Conservation (phyloP, 257 asterid species). For the Nicotiana undulata region DNA sequence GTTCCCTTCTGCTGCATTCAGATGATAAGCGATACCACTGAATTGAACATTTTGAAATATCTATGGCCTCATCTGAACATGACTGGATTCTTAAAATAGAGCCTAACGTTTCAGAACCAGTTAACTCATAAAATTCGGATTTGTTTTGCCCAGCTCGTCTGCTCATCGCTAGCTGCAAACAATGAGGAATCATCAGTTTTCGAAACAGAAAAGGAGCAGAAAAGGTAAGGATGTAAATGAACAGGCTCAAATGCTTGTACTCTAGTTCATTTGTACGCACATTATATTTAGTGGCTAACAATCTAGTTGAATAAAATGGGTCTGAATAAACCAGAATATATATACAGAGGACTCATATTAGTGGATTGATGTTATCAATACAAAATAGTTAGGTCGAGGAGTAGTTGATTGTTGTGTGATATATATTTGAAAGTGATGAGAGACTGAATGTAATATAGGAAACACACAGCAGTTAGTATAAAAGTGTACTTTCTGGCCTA, state of each 20-base stretch:
- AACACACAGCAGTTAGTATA: background rate
- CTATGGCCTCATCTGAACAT: conserved; percentile 61
- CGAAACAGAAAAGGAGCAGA: background rate
- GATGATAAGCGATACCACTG: conserved; percentile 93
- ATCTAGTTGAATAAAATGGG: background rate
- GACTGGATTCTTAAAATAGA: conserved; percentile 69
- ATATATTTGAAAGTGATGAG: background rate
- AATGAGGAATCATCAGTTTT: background rate
- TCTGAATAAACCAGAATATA: background rate
- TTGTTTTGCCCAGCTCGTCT: conserved; percentile 53
- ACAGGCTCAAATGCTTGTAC: background rate
- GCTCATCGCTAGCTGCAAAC: conserved; percentile 64
- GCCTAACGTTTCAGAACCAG: conserved; percentile 63
- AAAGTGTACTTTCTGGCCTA: background rate
- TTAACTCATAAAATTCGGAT: conserved; percentile 37
- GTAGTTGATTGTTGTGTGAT: background rate
- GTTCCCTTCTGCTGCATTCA: conserved; percentile 92
- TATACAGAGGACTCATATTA: too few species aligned
- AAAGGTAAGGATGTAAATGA: background rate
- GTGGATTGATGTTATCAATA: too few species aligned
- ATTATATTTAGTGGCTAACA: background rate
- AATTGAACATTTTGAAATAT: conserved; percentile 66
- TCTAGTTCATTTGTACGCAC: background rate
- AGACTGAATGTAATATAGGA: background rate
- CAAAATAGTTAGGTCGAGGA: background rate